These are phyloP conservation scores for Colletotrichum theobromicola DNA, from an alignment of 2,329 filamentous ascomycete genomes.

Conservation along the genomic window DNA sequence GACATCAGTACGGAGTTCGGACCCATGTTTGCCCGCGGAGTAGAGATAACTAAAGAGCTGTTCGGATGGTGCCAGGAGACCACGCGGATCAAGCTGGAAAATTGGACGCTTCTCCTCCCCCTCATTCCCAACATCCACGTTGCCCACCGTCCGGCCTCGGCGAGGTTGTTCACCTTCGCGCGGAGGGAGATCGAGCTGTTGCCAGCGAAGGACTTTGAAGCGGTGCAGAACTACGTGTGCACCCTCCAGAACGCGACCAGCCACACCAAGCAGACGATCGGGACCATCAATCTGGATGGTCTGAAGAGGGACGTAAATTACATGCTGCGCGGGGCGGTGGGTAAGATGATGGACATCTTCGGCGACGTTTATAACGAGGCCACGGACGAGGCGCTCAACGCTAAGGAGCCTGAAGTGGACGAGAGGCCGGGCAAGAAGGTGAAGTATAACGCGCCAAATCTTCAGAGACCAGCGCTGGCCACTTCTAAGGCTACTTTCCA, in stretches of 20 bases:
- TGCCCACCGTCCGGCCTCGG: background rate
- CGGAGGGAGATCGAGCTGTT: conserved; percentile 7
- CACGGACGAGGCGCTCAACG: background rate
- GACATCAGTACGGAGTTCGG: background rate
- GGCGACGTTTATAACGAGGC: background rate
- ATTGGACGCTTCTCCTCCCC: background rate
- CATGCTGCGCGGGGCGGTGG: background rate
- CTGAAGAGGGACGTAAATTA: background rate
- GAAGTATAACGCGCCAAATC: background rate
- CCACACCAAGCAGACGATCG: accelerated
- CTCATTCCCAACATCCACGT: background rate
- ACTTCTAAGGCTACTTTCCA: too few relatives aligned
- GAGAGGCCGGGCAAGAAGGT: background rate
- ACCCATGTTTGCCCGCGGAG: background rate
- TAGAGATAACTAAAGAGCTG: background rate
- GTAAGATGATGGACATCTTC: background rate
- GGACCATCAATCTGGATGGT: background rate
- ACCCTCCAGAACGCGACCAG: background rate
- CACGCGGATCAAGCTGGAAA: background rate
- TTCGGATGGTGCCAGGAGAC: background rate
- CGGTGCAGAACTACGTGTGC: background rate
- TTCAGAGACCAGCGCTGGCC: background rate
- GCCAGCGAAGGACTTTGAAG: background rate
- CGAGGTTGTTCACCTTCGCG: background rate
- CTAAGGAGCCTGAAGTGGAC: background rate